Base-by-base conservation (phyloP, 306 rosid species). In the Dicorynia guianensis region DNA sequence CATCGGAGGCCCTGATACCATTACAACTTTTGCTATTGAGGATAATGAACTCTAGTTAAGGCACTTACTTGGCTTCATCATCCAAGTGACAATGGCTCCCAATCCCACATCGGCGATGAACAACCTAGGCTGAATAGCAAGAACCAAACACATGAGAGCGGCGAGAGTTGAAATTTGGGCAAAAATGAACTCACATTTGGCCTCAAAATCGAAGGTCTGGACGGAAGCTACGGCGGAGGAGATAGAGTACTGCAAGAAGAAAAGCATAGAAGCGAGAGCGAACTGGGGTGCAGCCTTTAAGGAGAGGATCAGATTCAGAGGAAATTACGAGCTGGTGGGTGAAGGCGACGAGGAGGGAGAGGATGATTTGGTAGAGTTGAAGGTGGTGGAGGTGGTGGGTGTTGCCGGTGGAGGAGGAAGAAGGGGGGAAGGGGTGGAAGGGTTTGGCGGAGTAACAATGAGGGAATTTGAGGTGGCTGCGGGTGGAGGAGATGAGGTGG, bases 281-380 rank as follows among this genome's bases (percentile, higher is more conserved):
- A 74, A 95, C 97, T 0, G 96, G 96, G 69, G 99, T 82, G 65
- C 85, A 77, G 36, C 97, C 97, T n/a, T 87, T 88, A 59, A 92
- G 81, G 34, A 95, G 85, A 0, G 93, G 93, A 44, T 90, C 99
- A 10, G 89, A 67, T 19, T 86, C 90, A 19, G 81, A 68, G 69
- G 98, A 88, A 58, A 83, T 49, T 56, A 86, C 18, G 79, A 82
- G 76, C 38, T 85, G 87, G 79, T 95, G 92, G 78, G 63, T 38
- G 55, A 90, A 68, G 64, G 92, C 87, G 6, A 92, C 1, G 12
- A 81, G 7, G 55, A 95, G 93, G 57, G 77, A 77, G 19, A 85
- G 40, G 38, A 89, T 63, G 63, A 79, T 1, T 19, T 87, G 71
- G 79, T 87, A 89, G 48, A 90, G 90, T n/a, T 67, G 96, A 6